These are phyloP conservation scores for Aspergillus sp. DNA, from an alignment of 2,329 filamentous ascomycete species.

Conservation along the genomic window DNA sequence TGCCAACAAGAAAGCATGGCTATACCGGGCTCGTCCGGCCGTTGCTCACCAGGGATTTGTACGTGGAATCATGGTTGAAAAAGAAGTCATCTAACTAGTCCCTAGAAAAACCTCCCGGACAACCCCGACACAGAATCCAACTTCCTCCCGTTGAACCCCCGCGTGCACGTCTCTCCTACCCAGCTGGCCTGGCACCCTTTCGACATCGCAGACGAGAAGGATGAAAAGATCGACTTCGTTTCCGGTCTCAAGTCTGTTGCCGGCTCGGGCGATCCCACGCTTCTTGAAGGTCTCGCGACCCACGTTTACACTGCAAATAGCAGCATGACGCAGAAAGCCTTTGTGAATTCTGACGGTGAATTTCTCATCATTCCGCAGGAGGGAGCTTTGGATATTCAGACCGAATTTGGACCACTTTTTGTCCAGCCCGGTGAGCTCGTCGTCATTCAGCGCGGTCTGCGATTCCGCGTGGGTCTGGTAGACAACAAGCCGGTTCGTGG, in stretches of 20 bases:
- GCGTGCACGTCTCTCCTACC: slow-evolving; percentile 50
- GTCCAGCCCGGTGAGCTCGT: slow-evolving; percentile 63
- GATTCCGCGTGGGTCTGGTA: slow-evolving; percentile 55
- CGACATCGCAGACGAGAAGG: slow-evolving; percentile 37
- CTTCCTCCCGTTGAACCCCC: slow-evolving; percentile 40
- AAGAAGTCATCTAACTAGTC: slow-evolving; percentile 2
- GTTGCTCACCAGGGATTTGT: slow-evolving; percentile 50
- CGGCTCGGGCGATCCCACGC: slow-evolving; percentile 51
- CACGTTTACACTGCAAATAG: slow-evolving; percentile 51
- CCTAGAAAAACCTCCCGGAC: slow-evolving; percentile 42
- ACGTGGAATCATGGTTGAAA: slow-evolving; percentile 6
- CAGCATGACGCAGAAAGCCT: slow-evolving; percentile 51
- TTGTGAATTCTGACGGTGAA: slow-evolving; percentile 60
- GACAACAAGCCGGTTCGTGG: slow-evolving; percentile 53
- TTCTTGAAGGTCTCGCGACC: slow-evolving; percentile 50
- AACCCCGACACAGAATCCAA: slow-evolving; percentile 28
- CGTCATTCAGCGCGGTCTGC: slow-evolving; percentile 60
- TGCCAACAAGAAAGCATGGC: slow-evolving; percentile 54
- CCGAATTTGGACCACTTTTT: slow-evolving; percentile 58
- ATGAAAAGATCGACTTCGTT: slow-evolving; percentile 50
- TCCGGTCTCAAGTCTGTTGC: slow-evolving; percentile 49
- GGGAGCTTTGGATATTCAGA: slow-evolving; percentile 60
- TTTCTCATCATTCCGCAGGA: slow-evolving; percentile 59
- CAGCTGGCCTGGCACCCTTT: slow-evolving; percentile 54
- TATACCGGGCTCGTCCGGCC: slow-evolving; percentile 52